Base-by-base conservation (phyloP, 2,329 filamentous ascomycete species). In the Tympanopsis confertula region DNA sequence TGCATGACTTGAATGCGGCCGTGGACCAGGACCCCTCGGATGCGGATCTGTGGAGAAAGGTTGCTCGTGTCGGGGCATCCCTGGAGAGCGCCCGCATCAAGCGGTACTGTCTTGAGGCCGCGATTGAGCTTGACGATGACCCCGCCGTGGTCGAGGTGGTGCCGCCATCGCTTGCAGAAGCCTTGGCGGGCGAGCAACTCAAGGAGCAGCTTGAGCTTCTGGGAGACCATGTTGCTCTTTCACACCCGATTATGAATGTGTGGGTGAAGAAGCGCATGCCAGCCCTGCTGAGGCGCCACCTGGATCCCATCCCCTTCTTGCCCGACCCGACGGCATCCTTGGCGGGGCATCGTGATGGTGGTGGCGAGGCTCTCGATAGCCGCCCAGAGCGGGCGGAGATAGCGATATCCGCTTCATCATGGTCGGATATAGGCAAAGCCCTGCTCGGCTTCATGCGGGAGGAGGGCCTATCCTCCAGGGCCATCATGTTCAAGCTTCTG, bases 11-110 rank as follows among this genome's bases (percentile, higher is more conserved):
- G 44, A 70, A 73, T 3, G 66, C 77, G 45, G 75, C 76, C 1
- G 55, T 81, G 39, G 74, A 80, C 49, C 71, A 75, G 39, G 76
- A 81, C 50, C 74, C 80, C 42, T 68, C 69, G 4, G 76, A 81
- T 47, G 54, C 78, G 28, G 74, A 80, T 47, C 57, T 80, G 17
- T 81, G 76, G 76, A 63, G 75, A 41, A 69, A 73, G 44, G 66
- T 71, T 17, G 69, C 73, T 15, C 67, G 72, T 14, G 65, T 81
- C 3, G 68, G 71, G 7, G 63, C 66, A 37, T 61, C 75, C 37
- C 54, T 79, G 7, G 64, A 70, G 37, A 78, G 74, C 47, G 65
- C 65, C 46, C 66, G 76, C 13, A 59, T 79, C 26, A 66, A 68
- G 13, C 65, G 76, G 19, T 81, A 70, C 49, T 79, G 76, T 48